Base-by-base conservation (phyloP, 495 filamentous ascomycete genomes). In the Chlorociboria aeruginascens region DNA sequence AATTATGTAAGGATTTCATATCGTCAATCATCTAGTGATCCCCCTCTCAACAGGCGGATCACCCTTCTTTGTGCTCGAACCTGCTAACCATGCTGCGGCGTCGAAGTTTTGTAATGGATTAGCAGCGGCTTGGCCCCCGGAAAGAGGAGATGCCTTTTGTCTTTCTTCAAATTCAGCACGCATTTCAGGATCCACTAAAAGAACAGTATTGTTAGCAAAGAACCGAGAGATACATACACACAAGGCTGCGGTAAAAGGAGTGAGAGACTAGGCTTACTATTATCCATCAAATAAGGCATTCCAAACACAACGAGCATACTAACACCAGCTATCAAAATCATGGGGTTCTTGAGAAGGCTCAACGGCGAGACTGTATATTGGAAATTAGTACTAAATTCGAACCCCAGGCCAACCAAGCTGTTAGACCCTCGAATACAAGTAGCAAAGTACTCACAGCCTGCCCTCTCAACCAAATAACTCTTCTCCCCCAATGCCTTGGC, bases 241-340 rank as follows among this genome's bases (percentile, higher is more conserved):
- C 28, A n/a, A 31, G 14, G 16, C 12, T 29, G 17, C 32, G 36
- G n/a, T 25, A 28, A 25, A 32, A 34, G 30, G 0, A 42, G 32
- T 11, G 29, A 34, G 13, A 25, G 13, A 13, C 11, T 47, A 28
- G 48, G 43, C 89, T 46, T 78, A 96, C 89, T 94, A 55, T 94
- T 96, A 43, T 97, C 89, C 66, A 97, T 78, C 32, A 98, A 61
- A 65, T 95, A 89, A 8, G 92, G 92, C 79, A 97, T 80, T 28
- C 89, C 89, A 43, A 96, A 67, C 35, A 94, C 88, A 39, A 94
- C 64, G 0, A 63, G 80, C 71, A 96, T 70, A 30, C 81, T 84
- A 17, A 90, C 79, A 16, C 95, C 61, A 10, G 83, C 85, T 65
- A 98, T 76, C 38, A 98, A 67, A 47, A 98, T 94, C 85, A 97